Evolutionary conservation across 2,329 filamentous ascomycete species (phyloP), one percentile per base, ranked within the genome.

Genomic region (Polychaeton citri): DNA sequence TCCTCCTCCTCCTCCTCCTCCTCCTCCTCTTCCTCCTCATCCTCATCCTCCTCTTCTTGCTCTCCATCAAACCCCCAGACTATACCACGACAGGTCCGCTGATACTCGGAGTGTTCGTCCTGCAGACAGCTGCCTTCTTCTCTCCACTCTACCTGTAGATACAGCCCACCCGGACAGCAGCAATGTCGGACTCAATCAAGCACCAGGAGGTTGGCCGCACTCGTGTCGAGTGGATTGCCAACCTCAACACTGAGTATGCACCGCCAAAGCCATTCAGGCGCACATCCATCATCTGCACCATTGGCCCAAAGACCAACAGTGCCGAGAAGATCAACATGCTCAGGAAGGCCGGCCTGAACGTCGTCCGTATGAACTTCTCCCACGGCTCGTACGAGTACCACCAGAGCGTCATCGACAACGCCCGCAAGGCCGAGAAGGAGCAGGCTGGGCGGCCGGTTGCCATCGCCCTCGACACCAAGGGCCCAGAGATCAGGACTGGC

Each of bases 311-410:
- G 79, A 98, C 90, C 53, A 98, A 98, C 74, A 93, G 85, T 24
- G 80, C 87, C 39, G 83, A 95, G 70, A 87, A 86, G 65, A 93
- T 98, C 69, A 96, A 96, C 68, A 74, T 79, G 62, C 82, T 98
- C 54, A 84, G 88, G 51, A 49, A 46, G 68, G 81, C 80, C 48
- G 90, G 90, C 65, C 79, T 96, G 55, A 96, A 96, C 67, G 86
- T 98, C 50, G 90, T 96, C 51, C 88, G 90, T 69, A 98, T 98
- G 90, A 98, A 98, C 81, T 96, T 96, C 63, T 94, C 82, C 47
- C 84, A 93, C 65, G 84, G 84, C 55, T 80, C 79, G 49, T 90
- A 96, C 65, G 87, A 80, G 68, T 98, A 95, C 71, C 87, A 93
- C 69, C 85, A 96, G 73, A 88, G 85, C 44, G 90, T 98, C 60